Evolutionary conservation across 306 rosid species (phyloP), one percentile per base, ranked within the genome.

Genomic region (Lathyrus oleraceus): DNA sequence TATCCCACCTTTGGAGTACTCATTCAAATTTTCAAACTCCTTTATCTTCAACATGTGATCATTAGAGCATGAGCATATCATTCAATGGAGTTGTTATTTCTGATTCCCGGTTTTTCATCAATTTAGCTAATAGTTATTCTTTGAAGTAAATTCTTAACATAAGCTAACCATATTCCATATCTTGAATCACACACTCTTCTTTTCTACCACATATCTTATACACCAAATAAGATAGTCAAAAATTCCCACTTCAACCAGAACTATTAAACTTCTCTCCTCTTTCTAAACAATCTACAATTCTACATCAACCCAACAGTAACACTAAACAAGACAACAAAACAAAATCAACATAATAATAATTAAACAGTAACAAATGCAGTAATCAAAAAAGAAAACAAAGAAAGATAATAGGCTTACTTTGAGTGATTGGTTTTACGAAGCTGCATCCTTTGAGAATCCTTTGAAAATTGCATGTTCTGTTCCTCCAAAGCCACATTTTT

Each of bases 401-500:
- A 16, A 19, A 23, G 17, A 9, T 15, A 44, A 60, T 27, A 40
- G 12, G 27, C 76, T 77, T 61, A 87, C 87, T 81, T 85, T 78
- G 85, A 76, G 72, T 63, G 75, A 48, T 84, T 87, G 65, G 69
- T 70, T 72, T 84, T 87, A 16, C 78, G 83, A 28, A 87, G 74
- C 45, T 85, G 76, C 88, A 90, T 82, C 49, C 89, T 74, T 36
- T 85, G 93, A 19, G 8, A 82, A 70, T 90, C 94, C 84, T 85
- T 90, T 11, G 85, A 72, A 67, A 87, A 87, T 32, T 87, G 89
- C 96, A 86, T 84, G 67, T 86, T 83, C 67, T 82, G 90, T 66
- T 79, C 86, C 85, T 90, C 96, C 84, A 84, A 75, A 82, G 88
- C 91, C 8, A 84, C 59, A 81, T 86, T 82, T 66, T 87, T 88